A percentile compares a stretch with the other conserved stretches of the same genome.
These are phyloP conservation scores for Drechmeria coniospora DNA, from an alignment of 2,329 filamentous ascomycete genomes.

Conservation along the genomic window DNA sequence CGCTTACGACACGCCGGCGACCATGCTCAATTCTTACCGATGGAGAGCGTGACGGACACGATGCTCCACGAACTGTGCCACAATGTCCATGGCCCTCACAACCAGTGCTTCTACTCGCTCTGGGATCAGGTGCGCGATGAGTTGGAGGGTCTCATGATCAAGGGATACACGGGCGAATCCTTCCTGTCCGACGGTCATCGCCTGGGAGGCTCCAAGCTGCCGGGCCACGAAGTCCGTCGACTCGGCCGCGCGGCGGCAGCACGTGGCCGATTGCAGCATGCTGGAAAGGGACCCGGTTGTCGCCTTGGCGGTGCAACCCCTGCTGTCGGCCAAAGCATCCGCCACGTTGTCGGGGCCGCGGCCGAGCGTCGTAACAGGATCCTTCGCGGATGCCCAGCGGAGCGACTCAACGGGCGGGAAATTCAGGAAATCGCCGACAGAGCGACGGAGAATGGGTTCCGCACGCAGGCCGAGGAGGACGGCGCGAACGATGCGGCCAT, in stretches of 20 bases:
- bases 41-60: conserved; percentile 73
- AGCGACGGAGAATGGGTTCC: conserved; percentile 58
- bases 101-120: conserved; percentile 65
- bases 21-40: conserved; percentile 58
- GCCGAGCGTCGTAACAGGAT: conserved; percentile 52
- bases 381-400: conserved; percentile 61
- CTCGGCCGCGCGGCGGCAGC: conserved; percentile 62
- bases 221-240: conserved; percentile 57
- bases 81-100: conserved; percentile 70
- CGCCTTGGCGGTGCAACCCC: conserved; percentile 50
- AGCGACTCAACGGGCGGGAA: conserved; percentile 48
- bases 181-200: conserved; percentile 64
- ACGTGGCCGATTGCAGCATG: conserved; percentile 41
- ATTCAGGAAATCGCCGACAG: conserved; percentile 48
- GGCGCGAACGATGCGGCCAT: conserved; percentile 81
- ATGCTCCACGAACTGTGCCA: conserved; percentile 92
- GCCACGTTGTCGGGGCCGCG: conserved; percentile 56
- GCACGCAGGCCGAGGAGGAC: conserved; percentile 73
- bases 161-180: conserved; percentile 82
- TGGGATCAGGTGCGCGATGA: conserved; percentile 87
- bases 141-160: conserved; percentile 56
- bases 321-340: conserved; percentile 47
- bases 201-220: conserved; percentile 53
- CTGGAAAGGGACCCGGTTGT: conserved; percentile 52
- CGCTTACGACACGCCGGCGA: conserved; percentile 66